These are phyloP conservation scores for Pelargonium exstipulatum DNA, from an alignment of 441 rosid genomes.

Conservation along the genomic window DNA sequence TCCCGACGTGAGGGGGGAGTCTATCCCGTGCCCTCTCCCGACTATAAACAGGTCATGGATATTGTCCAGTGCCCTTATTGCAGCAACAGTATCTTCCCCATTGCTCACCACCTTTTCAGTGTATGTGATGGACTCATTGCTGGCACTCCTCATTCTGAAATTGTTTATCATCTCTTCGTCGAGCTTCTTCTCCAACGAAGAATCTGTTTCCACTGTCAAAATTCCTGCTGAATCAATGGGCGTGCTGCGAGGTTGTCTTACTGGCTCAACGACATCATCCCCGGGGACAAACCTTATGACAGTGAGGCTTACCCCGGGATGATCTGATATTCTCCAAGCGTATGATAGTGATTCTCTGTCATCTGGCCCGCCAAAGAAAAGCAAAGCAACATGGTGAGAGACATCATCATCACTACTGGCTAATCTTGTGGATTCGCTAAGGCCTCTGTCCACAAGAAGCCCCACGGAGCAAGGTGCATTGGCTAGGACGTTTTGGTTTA, in stretches of 20 bases:
- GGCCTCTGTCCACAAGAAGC: conserved; percentile 82
- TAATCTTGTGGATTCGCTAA: conserved; percentile 46
- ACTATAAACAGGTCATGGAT: conserved; percentile 71
- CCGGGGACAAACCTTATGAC: conserved; percentile 58
- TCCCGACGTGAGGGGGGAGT: conserved; percentile 71
- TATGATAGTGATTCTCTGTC: conserved; percentile 54
- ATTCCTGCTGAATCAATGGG: neutral
- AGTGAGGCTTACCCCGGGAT: conserved; percentile 54
- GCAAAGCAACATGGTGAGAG: conserved; percentile 51
- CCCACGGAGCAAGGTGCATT: conserved; percentile 89
- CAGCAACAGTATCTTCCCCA: conserved; percentile 82
- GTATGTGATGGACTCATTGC: conserved; percentile 41
- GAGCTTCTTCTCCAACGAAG: conserved; percentile 30
- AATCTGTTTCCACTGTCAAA: too few species aligned
- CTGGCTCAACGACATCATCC: conserved; percentile 16
- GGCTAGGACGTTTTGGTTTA: conserved; percentile 67
- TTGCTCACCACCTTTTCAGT: conserved; percentile 53
- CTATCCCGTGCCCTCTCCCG: conserved; percentile 82
- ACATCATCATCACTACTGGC: conserved; percentile 11
- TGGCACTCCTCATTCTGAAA: conserved; percentile 38
- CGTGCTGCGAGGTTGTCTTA: conserved; percentile 1
- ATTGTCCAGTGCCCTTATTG: conserved; percentile 59
- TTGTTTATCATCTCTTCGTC: conserved; percentile 55
- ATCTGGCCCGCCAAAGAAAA: conserved; percentile 86
- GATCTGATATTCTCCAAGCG: conserved; percentile 60